Percentiles rank a stretch among this genome's conserved stretches.
Conservation (phyloP, 805 yeast species). For the Saccharomycopsis selenospora region DNA sequence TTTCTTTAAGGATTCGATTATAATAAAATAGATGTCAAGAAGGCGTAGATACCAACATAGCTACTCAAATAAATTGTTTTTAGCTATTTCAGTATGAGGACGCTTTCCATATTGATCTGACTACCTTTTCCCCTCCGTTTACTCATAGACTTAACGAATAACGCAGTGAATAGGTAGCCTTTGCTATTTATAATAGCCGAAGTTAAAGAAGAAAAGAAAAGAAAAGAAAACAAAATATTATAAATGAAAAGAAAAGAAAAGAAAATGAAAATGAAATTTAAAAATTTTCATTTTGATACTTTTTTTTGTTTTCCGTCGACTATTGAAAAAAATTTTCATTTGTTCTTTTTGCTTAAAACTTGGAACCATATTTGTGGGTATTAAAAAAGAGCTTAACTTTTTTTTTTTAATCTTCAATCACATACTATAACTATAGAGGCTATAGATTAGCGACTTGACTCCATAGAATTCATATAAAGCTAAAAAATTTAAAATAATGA, state of each 20-base stretch:
- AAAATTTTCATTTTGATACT: no score
- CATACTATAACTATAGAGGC: no score
- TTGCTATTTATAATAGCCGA: slow-evolving; percentile 3
- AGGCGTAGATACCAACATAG: slow-evolving; percentile 19
- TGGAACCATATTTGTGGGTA: no score
- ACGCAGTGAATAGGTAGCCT: slow-evolving; percentile 21
- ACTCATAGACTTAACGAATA: slow-evolving; percentile 14
- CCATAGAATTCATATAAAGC: no score
- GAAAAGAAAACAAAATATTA: not conserved
- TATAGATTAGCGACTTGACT: no score
- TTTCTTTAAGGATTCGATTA: no score
- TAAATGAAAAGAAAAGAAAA: not conserved
- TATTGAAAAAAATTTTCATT: not conserved
- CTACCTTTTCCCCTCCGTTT: slow-evolving; percentile 22
- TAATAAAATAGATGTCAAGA: slow-evolving; percentile 14
- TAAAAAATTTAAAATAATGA: no score
- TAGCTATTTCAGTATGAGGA: slow-evolving; percentile 17
- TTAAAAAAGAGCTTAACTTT: no score
- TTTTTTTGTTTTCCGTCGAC: no score
- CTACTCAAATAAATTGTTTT: not conserved
- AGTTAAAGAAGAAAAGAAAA: slow-evolving; percentile 14
- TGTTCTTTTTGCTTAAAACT: not conserved
- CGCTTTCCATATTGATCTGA: slow-evolving; percentile 16
- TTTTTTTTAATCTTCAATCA: no score
- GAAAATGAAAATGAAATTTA: not conserved